phyloP scores from a whole-genome alignment of 495 filamentous ascomycete species.

The Letharia lupina region DNA sequence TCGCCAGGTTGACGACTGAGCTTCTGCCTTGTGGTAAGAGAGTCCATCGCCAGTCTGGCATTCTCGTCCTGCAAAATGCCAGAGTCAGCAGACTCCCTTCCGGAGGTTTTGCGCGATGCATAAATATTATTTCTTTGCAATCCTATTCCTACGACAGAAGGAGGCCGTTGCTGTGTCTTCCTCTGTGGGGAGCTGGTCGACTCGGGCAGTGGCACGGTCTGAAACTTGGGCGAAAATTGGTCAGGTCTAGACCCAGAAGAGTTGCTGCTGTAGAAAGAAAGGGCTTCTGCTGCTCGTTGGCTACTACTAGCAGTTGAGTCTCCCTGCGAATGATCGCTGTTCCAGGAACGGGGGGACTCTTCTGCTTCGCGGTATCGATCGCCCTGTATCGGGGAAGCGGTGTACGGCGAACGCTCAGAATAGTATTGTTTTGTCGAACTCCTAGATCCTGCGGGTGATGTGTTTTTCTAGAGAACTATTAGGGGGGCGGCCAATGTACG shows the following conservation, averaged over 20 bases:
- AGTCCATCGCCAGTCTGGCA: constrained; percentile 55
- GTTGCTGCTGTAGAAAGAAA: constrained; percentile 25
- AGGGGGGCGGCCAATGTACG: background rate
- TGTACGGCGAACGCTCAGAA: constrained; percentile 6
- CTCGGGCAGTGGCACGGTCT: constrained; percentile 14
- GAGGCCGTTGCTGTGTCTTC: constrained; percentile 16
- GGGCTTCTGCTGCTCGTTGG: constrained; percentile 22
- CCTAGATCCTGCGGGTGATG: constrained; percentile 26
- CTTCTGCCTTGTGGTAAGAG: constrained; percentile 41
- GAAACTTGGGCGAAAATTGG: constrained; percentile 14
- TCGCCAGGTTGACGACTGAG: constrained; percentile 19
- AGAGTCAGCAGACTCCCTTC: constrained; percentile 39
- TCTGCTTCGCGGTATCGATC: constrained; percentile 49
- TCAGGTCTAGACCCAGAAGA: constrained; percentile 33
- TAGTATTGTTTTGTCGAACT: constrained; percentile 11
- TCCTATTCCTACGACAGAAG: constrained; percentile 32
- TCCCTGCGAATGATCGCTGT: constrained; percentile 57
- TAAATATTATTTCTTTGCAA: constrained; percentile 42
- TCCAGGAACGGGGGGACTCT: constrained; percentile 59
- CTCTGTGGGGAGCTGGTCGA: constrained; percentile 10
- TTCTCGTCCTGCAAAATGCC: constrained; percentile 55
- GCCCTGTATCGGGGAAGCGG: constrained; percentile 49
- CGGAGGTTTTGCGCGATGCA: constrained; percentile 38
- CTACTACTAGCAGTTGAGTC: constrained; percentile 44
- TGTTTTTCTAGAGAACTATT: constrained; percentile 19